Evolutionary conservation across 1,139 yeast genomes (phyloP).

Genomic region (Citeromyces siamensis): DNA sequence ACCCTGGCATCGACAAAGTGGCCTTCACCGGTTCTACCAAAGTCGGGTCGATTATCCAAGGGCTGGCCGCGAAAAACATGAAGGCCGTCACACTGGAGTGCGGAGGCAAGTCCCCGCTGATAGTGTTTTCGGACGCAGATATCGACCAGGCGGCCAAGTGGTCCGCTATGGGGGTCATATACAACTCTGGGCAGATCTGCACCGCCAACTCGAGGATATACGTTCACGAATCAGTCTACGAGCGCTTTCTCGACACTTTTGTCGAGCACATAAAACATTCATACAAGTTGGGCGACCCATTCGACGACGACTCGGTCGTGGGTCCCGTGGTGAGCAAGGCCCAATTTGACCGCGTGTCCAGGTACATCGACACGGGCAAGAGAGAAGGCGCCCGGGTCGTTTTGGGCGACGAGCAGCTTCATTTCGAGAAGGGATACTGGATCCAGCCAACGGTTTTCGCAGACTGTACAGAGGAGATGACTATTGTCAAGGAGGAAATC

Average conservation of each 20-base stretch:
- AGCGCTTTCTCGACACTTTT: constrained; percentile 40
- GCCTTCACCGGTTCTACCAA: constrained; percentile 51
- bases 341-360: constrained; percentile 57
- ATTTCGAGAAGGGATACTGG: constrained; percentile 29
- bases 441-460: constrained; percentile 60
- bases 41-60: constrained; percentile 37
- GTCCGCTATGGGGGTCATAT: constrained; percentile 76
- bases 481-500: constrained; percentile 59
- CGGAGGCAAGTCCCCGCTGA: constrained; percentile 82
- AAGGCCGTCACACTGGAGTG: constrained; percentile 83
- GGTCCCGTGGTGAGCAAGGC: constrained; percentile 72
- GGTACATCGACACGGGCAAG: constrained; percentile 57
- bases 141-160: constrained; percentile 73
- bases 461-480: constrained; percentile 46
- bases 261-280: constrained; percentile 23
- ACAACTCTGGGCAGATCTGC: constrained; percentile 85
- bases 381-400: constrained; percentile 58
- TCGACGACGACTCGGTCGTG: constrained; percentile 40
- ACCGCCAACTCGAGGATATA: constrained; percentile 81
- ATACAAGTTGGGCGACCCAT: constrained; percentile 49
- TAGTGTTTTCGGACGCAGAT: constrained; percentile 64
- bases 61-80: constrained; percentile 42
- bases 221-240: constrained; percentile 59
- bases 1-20: constrained; percentile 35
- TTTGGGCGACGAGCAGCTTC: constrained; percentile 34